Conservation (phyloP, 1,139 yeast species). For the Taphrina populina region DNA sequence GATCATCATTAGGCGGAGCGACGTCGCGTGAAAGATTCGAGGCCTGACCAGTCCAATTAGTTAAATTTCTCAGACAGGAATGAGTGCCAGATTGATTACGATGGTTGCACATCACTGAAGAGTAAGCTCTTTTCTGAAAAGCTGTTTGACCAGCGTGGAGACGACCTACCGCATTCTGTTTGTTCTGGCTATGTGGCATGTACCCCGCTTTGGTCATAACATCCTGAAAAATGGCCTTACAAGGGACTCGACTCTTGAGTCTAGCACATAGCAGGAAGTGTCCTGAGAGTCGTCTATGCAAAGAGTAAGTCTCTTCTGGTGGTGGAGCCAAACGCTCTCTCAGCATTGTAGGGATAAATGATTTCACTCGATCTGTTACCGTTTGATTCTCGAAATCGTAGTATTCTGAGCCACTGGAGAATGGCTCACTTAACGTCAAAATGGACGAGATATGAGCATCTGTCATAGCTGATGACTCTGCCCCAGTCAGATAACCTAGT, state of each 20-base stretch:
- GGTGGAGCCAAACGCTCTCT: constrained; percentile 93
- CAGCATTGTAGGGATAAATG: constrained; percentile 81
- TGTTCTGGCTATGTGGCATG: constrained; percentile 1
- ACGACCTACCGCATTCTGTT: no score
- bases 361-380: constrained; percentile 86
- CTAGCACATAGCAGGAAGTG: constrained; percentile 87
- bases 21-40: no score
- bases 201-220: constrained; percentile 50
- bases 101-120: no score
- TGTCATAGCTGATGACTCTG: constrained; percentile 61
- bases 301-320: constrained; percentile 94
- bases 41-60: no score
- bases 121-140: no score
- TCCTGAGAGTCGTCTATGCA: constrained; percentile 93
- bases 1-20: no score
- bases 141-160: no score
- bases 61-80: no score
- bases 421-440: constrained; percentile 89
- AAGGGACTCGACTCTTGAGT: constrained; percentile 77
- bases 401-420: constrained; percentile 53
- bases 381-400: constrained; percentile 83
- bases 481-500: constrained; percentile 86
- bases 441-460: constrained; percentile 91
- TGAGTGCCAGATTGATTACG: no score
- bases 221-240: constrained; percentile 73